A percentile compares a stretch with the other conserved stretches of the same genome.
Evolutionary conservation across 768 basidiomycete genomes (phyloP).

Genomic region (Strobilomyces confusus): DNA sequence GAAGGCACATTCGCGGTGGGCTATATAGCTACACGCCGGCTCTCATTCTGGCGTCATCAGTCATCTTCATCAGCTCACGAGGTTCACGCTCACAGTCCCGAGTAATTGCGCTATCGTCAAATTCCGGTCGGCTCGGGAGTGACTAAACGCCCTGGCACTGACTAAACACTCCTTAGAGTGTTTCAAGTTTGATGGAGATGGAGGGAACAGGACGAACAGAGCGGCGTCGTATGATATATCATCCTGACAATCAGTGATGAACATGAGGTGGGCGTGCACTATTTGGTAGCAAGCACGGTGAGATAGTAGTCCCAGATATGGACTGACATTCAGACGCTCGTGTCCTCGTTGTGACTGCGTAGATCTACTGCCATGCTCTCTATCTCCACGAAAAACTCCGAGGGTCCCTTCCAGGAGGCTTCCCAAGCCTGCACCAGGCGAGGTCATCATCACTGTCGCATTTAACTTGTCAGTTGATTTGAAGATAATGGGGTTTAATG

Average conservation of each 20-base stretch:
- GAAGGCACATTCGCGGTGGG: neutral
- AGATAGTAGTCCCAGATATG: neutral
- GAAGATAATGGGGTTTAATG: no score
- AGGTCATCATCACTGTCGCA: no score
- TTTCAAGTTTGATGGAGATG: neutral
- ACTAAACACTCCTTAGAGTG: neutral
- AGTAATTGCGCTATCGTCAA: neutral
- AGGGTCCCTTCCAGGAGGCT: no score
- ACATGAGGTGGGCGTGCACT: neutral
- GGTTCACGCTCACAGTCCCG: neutral
- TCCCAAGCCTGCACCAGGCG: no score
- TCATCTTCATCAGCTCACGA: neutral
- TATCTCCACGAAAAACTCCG: no score
- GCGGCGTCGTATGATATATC: neutral
- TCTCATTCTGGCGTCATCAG: neutral
- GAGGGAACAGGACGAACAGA: no score
- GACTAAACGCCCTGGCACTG: neutral
- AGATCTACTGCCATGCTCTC: no score
- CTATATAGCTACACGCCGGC: neutral
- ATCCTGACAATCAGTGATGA: neutral
- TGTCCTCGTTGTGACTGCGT: no score
- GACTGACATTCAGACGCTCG: no score
- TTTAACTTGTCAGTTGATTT: no score
- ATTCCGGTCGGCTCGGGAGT: neutral
- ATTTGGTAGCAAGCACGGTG: neutral